Evolutionary conservation across 2,329 filamentous ascomycete genomes (phyloP), one percentile per base, ranked within the genome.

Genomic region (Cladosporium oxysporum): DNA sequence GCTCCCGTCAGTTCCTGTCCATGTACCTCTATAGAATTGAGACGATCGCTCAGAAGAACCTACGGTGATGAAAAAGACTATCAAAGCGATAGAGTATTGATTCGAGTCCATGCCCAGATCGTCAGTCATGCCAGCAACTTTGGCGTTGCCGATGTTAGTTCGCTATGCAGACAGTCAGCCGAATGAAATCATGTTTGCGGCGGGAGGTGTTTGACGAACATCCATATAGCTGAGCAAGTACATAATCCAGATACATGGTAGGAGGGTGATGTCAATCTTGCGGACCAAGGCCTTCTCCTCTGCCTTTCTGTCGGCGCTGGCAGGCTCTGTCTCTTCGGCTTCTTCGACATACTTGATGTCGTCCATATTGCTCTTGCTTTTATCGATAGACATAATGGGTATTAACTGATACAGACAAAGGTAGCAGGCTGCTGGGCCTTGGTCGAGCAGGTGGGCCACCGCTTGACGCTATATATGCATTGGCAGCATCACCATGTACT

Each of bases 171-270:
- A 35, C 18, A n/a, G 44, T 62, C 58, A 62, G 58, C 33, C 21
- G 16, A 29, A 31, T n/a, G 12, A 5, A 58, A 21, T 3, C 8
- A n/a, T 31, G 28, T 21, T 58, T 11, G 16, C 16, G 16, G 29
- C 7, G n/a, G n/a, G 18, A 55, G 14, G 28, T 16, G 53, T 18
- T 35, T 41, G 21, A 65, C 70, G 65, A 28, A 70, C 67, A 37
- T 83, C 78, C 80, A 83, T 79, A 66, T 83, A 83, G 1, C 78
- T 81, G 8, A 83, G 71, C 23, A 83, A 71, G 65, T 83, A 84
- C 80, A 84, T 83, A 41, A 83, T 68, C 81, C 80, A 83, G 31
- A 84, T 81, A 0, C 77, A 79, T 7, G 82, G 82, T 33, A 84
- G 69, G 0, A 84, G 74, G 37, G 74, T 79, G 11, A 81, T 62